Percentiles rank a stretch among this genome's conserved stretches.
Evolutionary conservation across 176 grass and related monocot genomes (phyloP).

Genomic region (Oryza longistaminata): DNA sequence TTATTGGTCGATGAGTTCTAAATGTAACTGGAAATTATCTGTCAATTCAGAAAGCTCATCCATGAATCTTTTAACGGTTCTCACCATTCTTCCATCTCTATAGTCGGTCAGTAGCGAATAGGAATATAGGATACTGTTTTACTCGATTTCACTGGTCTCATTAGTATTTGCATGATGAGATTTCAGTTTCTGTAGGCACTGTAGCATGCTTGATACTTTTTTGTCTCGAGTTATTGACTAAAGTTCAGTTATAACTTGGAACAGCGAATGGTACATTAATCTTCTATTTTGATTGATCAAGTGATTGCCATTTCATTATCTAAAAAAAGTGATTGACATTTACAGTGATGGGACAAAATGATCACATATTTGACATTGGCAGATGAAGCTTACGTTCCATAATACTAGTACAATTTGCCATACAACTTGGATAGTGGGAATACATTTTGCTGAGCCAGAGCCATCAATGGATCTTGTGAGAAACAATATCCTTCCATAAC

Average conservation of each 20-base stretch:
- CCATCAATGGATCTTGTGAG: background rate
- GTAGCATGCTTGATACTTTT: background rate
- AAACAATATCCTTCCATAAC: background rate
- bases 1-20: background rate
- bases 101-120: too few relatives aligned
- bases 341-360: background rate
- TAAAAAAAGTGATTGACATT: too few relatives aligned
- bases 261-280: background rate
- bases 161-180: background rate
- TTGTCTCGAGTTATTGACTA: background rate
- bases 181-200: background rate
- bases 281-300: background rate
- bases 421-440: background rate
- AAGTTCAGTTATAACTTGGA: background rate
- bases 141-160: too few relatives aligned
- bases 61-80: background rate
- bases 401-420: slow-evolving; percentile 5
- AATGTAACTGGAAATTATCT: background rate
- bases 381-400: background rate
- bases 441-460: background rate
- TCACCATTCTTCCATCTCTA: background rate
- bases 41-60: background rate
- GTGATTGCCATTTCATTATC: background rate
- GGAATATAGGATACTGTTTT: background rate
- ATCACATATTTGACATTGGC: background rate